phyloP scores from a whole-genome alignment of 169 alveolate species.

The Babesia ovata region DNA sequence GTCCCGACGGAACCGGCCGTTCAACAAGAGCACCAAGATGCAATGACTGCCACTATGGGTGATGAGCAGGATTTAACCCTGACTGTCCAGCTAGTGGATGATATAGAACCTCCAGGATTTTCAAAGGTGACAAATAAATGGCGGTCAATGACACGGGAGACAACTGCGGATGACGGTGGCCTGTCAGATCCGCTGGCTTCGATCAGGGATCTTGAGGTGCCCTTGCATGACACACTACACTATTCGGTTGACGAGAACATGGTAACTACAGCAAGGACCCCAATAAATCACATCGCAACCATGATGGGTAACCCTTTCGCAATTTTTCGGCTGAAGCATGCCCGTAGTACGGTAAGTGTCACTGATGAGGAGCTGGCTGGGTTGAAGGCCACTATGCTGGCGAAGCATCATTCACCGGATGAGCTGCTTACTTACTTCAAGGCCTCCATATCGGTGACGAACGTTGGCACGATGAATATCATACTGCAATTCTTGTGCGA shows the following conservation, averaged over 20 bases:
- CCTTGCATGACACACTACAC: background rate
- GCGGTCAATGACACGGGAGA: background rate
- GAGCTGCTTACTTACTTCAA: constrained; percentile 39
- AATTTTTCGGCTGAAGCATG: constrained; percentile 17
- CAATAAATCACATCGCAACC: background rate
- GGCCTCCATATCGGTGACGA: constrained; percentile 59
- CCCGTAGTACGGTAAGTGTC: constrained; percentile 27
- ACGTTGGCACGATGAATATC: constrained; percentile 47
- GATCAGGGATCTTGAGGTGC: constrained; percentile 10
- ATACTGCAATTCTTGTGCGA: constrained; percentile 38
- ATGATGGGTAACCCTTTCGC: constrained; percentile 16
- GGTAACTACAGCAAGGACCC: background rate
- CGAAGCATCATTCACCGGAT: constrained; percentile 24
- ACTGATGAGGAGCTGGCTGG: constrained; percentile 30
- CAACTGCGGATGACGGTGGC: constrained; percentile 9
- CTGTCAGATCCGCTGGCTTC: constrained; percentile 5
- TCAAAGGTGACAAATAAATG: background rate
- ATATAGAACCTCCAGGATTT: background rate
- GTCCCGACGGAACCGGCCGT: no score
- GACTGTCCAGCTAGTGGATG: constrained; percentile 17
- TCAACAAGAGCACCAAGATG: no score
- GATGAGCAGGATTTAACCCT: background rate
- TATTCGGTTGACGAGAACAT: background rate
- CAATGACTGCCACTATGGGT: no score
- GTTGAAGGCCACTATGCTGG: constrained; percentile 28